Evolutionary conservation across 805 yeast genomes (phyloP).

Genomic region (Yarrowia sp.): DNA sequence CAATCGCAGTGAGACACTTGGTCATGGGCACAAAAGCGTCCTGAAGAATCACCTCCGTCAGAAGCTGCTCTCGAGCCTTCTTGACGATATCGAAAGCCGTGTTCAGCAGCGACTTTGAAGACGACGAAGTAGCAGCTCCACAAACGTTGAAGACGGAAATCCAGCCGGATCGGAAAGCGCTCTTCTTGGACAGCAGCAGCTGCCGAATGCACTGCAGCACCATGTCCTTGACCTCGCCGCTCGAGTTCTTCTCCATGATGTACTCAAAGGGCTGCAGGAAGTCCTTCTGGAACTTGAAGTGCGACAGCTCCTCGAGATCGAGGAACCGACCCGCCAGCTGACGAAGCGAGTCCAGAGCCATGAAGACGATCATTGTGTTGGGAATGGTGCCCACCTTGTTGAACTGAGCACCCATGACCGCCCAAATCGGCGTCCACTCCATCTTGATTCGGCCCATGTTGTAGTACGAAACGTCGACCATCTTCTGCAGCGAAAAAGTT

Average conservation of each 20-base stretch:
- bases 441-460: conserved; percentile 94
- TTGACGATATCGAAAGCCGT: conserved; percentile 64
- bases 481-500: conserved; percentile 87
- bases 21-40: conserved; percentile 67
- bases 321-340: conserved; percentile 90
- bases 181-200: conserved; percentile 74
- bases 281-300: conserved; percentile 93
- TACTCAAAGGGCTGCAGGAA: conserved; percentile 87
- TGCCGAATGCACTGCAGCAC: conserved; percentile 85
- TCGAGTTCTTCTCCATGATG: conserved; percentile 64
- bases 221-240: conserved; percentile 76
- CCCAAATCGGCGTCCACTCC: conserved; percentile 96
- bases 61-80: conserved; percentile 58
- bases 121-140: conserved; percentile 64
- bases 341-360: conserved; percentile 90
- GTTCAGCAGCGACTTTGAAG: conserved; percentile 54
- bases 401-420: conserved; percentile 86
- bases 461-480: conserved; percentile 96
- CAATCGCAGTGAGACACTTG: conserved; percentile 72
- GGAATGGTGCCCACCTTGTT: conserved; percentile 78
- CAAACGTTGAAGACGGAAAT: conserved; percentile 78
- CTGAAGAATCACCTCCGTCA: conserved; percentile 62
- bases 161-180: conserved; percentile 90
- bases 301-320: conserved; percentile 89
- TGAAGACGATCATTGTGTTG: conserved; percentile 73